Conservation (phyloP, 2,329 filamentous ascomycete genomes). For the Aspergillus transmontanensis region DNA sequence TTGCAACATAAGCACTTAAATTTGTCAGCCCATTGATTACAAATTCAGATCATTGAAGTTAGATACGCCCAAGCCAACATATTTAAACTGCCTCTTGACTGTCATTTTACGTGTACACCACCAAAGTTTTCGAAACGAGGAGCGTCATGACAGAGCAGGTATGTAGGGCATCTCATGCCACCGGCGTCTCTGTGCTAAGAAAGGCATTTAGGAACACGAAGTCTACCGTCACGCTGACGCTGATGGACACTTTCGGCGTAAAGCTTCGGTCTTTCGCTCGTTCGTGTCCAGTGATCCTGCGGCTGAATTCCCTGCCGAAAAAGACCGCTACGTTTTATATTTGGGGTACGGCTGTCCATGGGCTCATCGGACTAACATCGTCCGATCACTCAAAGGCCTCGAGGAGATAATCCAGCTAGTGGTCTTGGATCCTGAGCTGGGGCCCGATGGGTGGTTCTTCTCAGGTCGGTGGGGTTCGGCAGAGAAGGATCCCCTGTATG, state of each 20-base stretch:
- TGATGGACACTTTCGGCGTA: conserved; percentile 57
- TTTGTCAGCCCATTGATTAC: conserved; percentile 1
- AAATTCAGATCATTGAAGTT: background rate
- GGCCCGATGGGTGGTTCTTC: conserved; percentile 71
- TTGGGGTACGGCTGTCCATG: conserved; percentile 64
- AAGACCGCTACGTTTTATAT: conserved; percentile 64
- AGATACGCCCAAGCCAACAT: background rate
- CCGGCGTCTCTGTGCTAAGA: background rate
- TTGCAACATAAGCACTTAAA: background rate
- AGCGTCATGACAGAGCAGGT: conserved; percentile 16
- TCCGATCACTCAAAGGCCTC: conserved; percentile 54
- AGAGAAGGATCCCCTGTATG: conserved; percentile 69
- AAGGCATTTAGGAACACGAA: conserved; percentile 14
- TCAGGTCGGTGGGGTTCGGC: conserved; percentile 60
- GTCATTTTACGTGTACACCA: background rate
- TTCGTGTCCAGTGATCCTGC: conserved; percentile 55
- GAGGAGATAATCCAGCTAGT: conserved; percentile 53
- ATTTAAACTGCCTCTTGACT: background rate
- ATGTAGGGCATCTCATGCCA: background rate
- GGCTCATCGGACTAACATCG: conserved; percentile 57
- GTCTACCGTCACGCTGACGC: conserved; percentile 41
- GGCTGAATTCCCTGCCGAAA: conserved; percentile 60
- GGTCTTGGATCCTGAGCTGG: conserved; percentile 42
- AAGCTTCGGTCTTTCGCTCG: conserved; percentile 58
- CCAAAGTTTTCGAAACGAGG: background rate